Evolutionary conservation across 2,329 filamentous ascomycete genomes (phyloP).

Genomic region (Pseudogymnoascus sp.): DNA sequence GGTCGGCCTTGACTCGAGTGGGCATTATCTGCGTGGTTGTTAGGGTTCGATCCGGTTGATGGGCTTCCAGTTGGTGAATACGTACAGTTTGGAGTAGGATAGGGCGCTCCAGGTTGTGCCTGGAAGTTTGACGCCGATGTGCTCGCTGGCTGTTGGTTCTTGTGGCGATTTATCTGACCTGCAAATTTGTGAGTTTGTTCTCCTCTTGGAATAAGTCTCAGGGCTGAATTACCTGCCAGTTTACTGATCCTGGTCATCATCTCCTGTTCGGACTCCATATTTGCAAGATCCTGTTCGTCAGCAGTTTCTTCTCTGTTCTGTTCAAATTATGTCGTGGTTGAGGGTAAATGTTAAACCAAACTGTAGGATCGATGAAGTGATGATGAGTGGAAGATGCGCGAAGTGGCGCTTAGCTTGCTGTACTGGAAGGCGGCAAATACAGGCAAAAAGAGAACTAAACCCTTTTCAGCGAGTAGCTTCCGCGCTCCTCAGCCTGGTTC

Average conservation of each 20-base stretch:
- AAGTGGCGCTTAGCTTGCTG: slow-evolving; percentile 10
- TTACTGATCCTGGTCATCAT: slow-evolving; percentile 50
- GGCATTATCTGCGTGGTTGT: slow-evolving; percentile 22
- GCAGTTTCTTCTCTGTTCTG: background rate
- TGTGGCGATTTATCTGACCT: slow-evolving; percentile 79
- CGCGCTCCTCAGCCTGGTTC: slow-evolving; percentile 3
- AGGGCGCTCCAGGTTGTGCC: slow-evolving; percentile 15
- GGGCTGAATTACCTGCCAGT: slow-evolving; percentile 44
- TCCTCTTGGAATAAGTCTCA: slow-evolving; percentile 42
- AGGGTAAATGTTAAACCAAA: background rate
- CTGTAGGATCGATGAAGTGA: background rate
- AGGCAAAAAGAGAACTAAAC: slow-evolving; percentile 5
- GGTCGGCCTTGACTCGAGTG: slow-evolving; percentile 26
- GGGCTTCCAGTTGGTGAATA: background rate
- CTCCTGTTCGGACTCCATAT: slow-evolving; percentile 47
- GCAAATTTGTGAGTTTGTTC: slow-evolving; percentile 34
- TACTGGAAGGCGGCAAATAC: background rate
- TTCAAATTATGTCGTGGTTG: background rate
- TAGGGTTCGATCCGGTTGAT: slow-evolving; percentile 14
- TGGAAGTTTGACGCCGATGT: slow-evolving; percentile 39
- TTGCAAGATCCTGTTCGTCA: slow-evolving; percentile 12
- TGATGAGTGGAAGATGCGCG: slow-evolving; percentile 2
- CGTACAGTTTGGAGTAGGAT: slow-evolving; percentile 9
- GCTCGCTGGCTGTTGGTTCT: slow-evolving; percentile 48
- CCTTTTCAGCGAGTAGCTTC: slow-evolving; percentile 1